A percentile compares a stretch with the other conserved stretches of the same genome.
These are phyloP conservation scores for Nicotiana tomentosiformis DNA, from an alignment of 257 asterid species.

Conservation along the genomic window DNA sequence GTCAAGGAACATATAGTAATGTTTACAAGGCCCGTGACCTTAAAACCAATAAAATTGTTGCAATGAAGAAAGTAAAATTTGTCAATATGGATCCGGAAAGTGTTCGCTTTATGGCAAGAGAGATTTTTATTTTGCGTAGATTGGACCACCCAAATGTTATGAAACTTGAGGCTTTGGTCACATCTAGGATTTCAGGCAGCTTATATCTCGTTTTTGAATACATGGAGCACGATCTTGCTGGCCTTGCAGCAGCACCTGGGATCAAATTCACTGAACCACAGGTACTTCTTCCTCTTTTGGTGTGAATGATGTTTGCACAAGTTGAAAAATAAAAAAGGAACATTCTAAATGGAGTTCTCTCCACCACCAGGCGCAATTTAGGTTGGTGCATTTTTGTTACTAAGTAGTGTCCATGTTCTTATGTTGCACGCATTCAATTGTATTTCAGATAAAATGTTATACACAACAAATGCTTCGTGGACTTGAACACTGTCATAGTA, in stretches of 20 bases:
- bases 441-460: conserved; percentile 17
- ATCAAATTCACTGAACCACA: conserved; percentile 20
- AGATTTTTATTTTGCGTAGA: conserved; percentile 16
- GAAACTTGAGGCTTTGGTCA: conserved; percentile 23
- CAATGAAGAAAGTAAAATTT: conserved; percentile 20
- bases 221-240: conserved; percentile 26
- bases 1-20: conserved; percentile 23
- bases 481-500: conserved; percentile 17
- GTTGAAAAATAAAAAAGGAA: not conserved
- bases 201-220: conserved; percentile 21
- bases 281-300: conserved; percentile 5
- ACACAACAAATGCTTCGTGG: conserved; percentile 18
- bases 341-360: not conserved
- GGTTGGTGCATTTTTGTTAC: not conserved
- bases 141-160: conserved; percentile 18
- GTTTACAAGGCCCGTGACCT: conserved; percentile 19
- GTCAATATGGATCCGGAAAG: conserved; percentile 21
- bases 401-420: not conserved
- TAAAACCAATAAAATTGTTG: conserved; percentile 10
- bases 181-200: conserved; percentile 15
- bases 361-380: not conserved
- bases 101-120: conserved; percentile 23
- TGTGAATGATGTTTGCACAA: not conserved
- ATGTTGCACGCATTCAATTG: not conserved
- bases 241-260: conserved; percentile 12